Conservation (phyloP, 352 stramenopile species). For the Phytophthora aleatoria region DNA sequence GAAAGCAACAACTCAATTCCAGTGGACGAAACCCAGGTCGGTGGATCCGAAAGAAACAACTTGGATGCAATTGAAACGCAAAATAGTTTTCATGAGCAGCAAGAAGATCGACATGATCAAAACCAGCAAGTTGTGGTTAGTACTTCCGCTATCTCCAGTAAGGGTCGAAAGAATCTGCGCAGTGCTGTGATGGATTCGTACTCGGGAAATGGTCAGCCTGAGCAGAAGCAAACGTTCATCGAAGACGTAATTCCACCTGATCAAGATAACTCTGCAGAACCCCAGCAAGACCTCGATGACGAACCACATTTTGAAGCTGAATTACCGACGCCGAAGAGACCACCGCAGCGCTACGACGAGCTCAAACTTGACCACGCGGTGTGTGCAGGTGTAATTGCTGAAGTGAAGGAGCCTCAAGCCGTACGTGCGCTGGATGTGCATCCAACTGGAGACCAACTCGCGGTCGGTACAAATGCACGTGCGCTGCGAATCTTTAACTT, state of each 20-base stretch:
- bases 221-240: background rate
- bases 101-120: background rate
- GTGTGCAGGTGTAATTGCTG: conserved; percentile 51
- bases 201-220: background rate
- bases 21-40: background rate
- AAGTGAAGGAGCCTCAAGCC: conserved; percentile 60
- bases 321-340: background rate
- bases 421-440: conserved; percentile 59
- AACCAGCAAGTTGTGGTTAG: background rate
- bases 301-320: conserved; percentile 1
- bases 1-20: background rate
- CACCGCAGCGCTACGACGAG: conserved; percentile 33
- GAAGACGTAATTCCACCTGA: background rate
- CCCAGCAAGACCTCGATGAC: conserved; percentile 1
- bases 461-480: conserved; percentile 67
- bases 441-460: conserved; percentile 42
- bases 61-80: background rate
- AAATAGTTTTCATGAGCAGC: background rate
- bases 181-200: background rate
- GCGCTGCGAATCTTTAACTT: conserved; percentile 63
- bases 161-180: conserved; percentile 1
- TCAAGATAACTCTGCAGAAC: conserved; percentile 1
- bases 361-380: conserved; percentile 51
- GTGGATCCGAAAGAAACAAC: background rate
- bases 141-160: conserved; percentile 1